Base-by-base conservation (phyloP, 1,284 basidiomycete species). In the Gymnopus androsaceus region DNA sequence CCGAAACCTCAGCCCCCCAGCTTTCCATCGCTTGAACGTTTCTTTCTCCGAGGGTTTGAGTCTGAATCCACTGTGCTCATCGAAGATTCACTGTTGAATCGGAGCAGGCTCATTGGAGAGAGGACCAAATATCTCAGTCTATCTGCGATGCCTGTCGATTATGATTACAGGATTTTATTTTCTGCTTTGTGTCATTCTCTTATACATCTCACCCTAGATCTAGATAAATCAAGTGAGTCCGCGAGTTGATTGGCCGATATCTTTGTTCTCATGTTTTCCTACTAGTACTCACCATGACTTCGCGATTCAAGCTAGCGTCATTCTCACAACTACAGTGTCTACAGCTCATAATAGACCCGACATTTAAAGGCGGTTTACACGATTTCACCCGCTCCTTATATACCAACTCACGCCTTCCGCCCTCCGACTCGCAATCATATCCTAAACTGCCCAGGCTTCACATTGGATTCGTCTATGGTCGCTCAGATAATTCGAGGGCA, bases 141-240 rank as follows among this genome's bases (percentile, higher is more conserved):
- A 21, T 53, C 41, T 8, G 41, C 42, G n/a, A 53, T 53, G 51
- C 41, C 41, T 4, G 21, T n/a, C 15, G 31, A 27, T 4, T 45
- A 33, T 12, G 21, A 46, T 14, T 53, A 53, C 44, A 44, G 7
- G 15, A 17, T 36, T 3, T 36, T 53, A 5, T 45, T 53, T 14
- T 45, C 41, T n/a, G 14, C 30, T n/a, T 8, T 53, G 12, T 12
- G 19, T 4, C 30, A 28, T 8, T 44, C 51, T 2, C 2, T 53
- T 11, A 37, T 34, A 9, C 51, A 53, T 36, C 51, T 53, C 7
- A 53, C 51, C 12, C 31, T 53, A 4, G 51, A 44, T 17, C 15
- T 53, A 3, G 33, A 53, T 12, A 7, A 33, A 9, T 36, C 51
- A 28, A 17, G 51, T 53, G 14, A 4, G 31, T 36, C n/a, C n/a